Base-by-base conservation (phyloP, 306 rosid genomes). In the Rubus idaeus region DNA sequence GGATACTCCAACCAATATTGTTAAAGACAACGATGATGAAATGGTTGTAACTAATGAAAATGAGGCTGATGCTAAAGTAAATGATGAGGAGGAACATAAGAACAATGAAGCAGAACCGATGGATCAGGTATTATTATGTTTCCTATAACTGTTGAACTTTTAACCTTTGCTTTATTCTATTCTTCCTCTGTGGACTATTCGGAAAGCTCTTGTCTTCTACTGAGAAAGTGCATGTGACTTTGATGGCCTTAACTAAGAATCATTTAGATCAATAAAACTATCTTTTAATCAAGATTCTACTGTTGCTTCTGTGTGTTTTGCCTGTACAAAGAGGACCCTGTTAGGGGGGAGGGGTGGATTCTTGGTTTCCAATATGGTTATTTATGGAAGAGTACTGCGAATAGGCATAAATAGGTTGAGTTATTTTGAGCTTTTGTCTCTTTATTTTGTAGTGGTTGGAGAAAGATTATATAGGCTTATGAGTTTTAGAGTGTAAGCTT, bases 121-220 rank as follows among this genome's bases (percentile, higher is more conserved):
- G 94, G 97, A 90, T 69, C 90, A 91, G 94, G 98, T 94, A 83
- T 70, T 10, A 47, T 35, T 73, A 44, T 2, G 16, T 55, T 20
- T 57, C 55, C 55, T 55, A 8, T 23, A 8, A 6, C 9, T 18
- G 41, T 16, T 73, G 51, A 57, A 73, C 23, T 21, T 14, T 8
- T 41, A 26, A 17, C 40, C 46, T 30, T 37, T 4, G 5, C 17
- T 5, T 55, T 44, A 56, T 42, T 14, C 17, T n/a, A 2, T 23
- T 60, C 35, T 46, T 60, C 30, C 18, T 73, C 14, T 41, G 9
- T 41, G 66, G 12, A 18, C 63, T 57, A 10, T 26, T 21, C 17
- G 23, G 68, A 41, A 14, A 1, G 68, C 10, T 60, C 11, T 71
- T 56, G 0, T 56, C 6, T 40, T 40, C 23, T 42, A 0, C 2